phyloP scores from a whole-genome alignment of 2,329 filamentous ascomycete genomes.

The Calonectria pteridis region DNA sequence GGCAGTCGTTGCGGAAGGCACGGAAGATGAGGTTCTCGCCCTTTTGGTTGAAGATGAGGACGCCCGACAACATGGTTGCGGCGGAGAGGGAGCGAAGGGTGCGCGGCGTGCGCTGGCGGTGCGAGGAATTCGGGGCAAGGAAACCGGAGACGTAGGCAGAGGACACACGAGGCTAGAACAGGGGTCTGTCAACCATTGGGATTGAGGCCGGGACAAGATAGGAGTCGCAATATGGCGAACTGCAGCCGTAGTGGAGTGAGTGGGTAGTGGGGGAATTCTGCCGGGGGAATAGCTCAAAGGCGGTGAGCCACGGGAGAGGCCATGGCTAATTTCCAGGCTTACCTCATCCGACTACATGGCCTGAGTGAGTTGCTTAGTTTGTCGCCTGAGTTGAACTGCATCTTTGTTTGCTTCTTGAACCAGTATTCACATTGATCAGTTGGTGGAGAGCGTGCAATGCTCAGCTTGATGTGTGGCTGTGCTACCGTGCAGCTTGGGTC shows the following conservation, averaged over 20 bases:
- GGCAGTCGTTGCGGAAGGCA: conserved; percentile 98
- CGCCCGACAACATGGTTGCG: conserved; percentile 89
- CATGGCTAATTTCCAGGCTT: conserved; percentile 2
- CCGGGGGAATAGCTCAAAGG: conserved; percentile 22
- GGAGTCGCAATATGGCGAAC: conserved; percentile 25
- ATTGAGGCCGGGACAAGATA: conserved; percentile 16
- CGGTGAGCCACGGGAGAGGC: conserved; percentile 17
- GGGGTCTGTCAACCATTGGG: conserved; percentile 5
- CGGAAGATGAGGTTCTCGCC: conserved; percentile 99
- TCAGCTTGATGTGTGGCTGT: background rate
- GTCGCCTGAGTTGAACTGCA: background rate
- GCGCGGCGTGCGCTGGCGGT: background rate
- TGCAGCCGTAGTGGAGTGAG: conserved; percentile 10
- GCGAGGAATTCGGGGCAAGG: background rate
- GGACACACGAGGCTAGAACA: background rate
- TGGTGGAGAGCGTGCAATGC: background rate
- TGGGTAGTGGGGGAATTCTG: conserved; percentile 31
- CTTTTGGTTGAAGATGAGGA: conserved; percentile 99
- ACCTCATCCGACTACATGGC: background rate
- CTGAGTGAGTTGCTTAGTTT: background rate
- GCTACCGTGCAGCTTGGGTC: background rate
- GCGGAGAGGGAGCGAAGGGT: conserved; percentile 17
- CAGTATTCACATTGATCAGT: no score
- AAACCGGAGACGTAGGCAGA: background rate
- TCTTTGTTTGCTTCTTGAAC: background rate